Evolutionary conservation across 2,329 filamentous ascomycete genomes (phyloP).

Genomic region (Diaporthe sp.): DNA sequence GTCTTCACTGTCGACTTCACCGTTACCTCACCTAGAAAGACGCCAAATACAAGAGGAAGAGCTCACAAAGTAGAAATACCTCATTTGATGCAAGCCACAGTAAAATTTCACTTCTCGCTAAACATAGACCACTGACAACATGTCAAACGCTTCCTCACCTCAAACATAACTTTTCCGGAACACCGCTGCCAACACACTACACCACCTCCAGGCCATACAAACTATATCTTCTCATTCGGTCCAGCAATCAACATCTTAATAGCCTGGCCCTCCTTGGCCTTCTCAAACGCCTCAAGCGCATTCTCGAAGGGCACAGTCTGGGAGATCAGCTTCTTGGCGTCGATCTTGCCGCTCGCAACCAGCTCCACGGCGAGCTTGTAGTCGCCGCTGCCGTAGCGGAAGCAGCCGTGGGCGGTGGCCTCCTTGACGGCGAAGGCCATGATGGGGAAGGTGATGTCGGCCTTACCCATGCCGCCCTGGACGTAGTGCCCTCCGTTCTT

Average conservation of each 20-base stretch:
- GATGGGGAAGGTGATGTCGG: constrained; percentile 91
- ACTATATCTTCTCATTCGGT: constrained; percentile 67
- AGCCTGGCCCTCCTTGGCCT: constrained; percentile 85
- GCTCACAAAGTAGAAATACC: not conserved
- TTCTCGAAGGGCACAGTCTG: constrained; percentile 81
- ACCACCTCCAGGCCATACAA: not conserved
- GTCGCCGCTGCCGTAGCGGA: constrained; percentile 89
- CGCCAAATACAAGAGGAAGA: no score
- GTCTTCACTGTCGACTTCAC: no score
- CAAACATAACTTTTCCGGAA: not conserved
- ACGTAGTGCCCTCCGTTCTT: constrained; percentile 81
- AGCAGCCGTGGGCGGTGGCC: constrained; percentile 85
- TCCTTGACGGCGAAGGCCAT: constrained; percentile 92
- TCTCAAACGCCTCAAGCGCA: constrained; percentile 87
- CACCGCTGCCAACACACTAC: not conserved
- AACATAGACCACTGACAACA: not conserved
- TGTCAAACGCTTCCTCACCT: not conserved
- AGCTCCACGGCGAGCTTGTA: constrained; percentile 87
- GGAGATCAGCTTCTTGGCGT: constrained; percentile 85
- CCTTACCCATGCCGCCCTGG: constrained; percentile 90
- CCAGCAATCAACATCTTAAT: constrained; percentile 77
- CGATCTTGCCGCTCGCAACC: constrained; percentile 76
- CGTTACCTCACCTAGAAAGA: no score
- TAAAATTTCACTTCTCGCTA: not conserved
- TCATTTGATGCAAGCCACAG: no score